These are phyloP conservation scores for Westerdykella aurantiaca DNA, from an alignment of 2,329 filamentous ascomycete species.

Conservation along the genomic window DNA sequence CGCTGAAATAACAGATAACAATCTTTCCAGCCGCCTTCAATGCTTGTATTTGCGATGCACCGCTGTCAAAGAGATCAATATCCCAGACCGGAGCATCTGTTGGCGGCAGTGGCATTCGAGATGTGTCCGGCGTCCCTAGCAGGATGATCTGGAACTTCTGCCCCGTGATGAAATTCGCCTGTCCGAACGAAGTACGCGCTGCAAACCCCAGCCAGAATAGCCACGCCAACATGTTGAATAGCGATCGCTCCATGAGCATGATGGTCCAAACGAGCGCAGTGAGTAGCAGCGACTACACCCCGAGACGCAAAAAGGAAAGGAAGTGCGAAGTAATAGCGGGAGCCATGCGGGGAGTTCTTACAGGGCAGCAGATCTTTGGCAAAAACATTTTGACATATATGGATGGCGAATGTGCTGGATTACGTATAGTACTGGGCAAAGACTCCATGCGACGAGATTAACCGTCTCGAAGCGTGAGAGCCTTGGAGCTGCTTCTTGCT, in stretches of 20 bases:
- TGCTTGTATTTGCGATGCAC: slow-evolving; percentile 13
- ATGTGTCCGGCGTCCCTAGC: slow-evolving; percentile 18
- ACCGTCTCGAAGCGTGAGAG: slow-evolving; percentile 10
- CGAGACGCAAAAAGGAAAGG: not conserved
- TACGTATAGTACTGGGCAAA: slow-evolving; percentile 20
- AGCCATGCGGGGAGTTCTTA: slow-evolving; percentile 13
- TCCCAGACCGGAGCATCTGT: slow-evolving; percentile 26
- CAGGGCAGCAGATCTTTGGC: slow-evolving; percentile 2
- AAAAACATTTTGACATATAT: slow-evolving; percentile 8
- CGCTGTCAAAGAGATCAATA: slow-evolving; percentile 28
- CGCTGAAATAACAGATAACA: slow-evolving; percentile 32
- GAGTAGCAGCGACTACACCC: not conserved
- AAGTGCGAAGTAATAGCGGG: slow-evolving; percentile 3
- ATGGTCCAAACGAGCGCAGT: not conserved
- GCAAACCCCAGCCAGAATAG: slow-evolving; percentile 13
- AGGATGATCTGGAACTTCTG: slow-evolving; percentile 29
- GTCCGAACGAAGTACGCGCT: slow-evolving; percentile 7
- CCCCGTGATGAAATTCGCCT: slow-evolving; percentile 16
- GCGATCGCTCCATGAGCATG: not conserved
- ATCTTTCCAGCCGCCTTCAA: slow-evolving; percentile 22
- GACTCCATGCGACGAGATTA: slow-evolving; percentile 18
- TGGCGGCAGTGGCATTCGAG: slow-evolving; percentile 22
- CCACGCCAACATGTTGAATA: slow-evolving; percentile 9
- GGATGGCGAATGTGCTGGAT: slow-evolving; percentile 9
- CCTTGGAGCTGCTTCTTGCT: slow-evolving; percentile 8